These are phyloP conservation scores for Trichoderma asperelloides DNA, from an alignment of 495 filamentous ascomycete species.

Conservation along the genomic window DNA sequence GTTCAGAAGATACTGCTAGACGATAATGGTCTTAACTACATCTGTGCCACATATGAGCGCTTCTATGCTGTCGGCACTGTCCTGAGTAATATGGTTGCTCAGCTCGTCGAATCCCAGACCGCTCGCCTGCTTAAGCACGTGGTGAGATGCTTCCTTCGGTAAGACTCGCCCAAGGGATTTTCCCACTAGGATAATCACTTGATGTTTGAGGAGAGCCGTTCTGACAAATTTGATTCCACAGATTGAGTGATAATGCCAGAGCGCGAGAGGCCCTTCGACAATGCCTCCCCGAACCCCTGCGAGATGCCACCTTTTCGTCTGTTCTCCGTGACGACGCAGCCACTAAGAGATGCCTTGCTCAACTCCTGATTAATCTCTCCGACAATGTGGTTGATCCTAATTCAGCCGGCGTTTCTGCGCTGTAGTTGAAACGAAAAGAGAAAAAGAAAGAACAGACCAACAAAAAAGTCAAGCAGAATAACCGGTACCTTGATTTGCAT, in stretches of 20 bases:
- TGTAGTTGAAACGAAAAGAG: background rate
- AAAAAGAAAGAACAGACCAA: background rate
- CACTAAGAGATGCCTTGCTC: conserved; percentile 94
- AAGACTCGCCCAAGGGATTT: conserved; percentile 19
- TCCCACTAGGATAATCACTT: background rate
- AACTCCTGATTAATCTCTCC: conserved; percentile 92
- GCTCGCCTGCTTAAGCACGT: conserved; percentile 95
- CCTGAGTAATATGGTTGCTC: conserved; percentile 95
- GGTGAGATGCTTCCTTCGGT: conserved; percentile 93
- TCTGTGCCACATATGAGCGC: conserved; percentile 98
- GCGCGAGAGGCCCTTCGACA: conserved; percentile 92
- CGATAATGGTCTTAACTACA: conserved; percentile 95
- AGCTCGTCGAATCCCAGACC: conserved; percentile 95
- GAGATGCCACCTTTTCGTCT: conserved; percentile 92
- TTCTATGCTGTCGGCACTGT: conserved; percentile 99
- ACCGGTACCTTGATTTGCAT: background rate
- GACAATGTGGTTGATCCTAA: conserved; percentile 71
- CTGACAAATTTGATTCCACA: conserved; percentile 25
- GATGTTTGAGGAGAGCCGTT: background rate
- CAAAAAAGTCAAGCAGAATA: background rate
- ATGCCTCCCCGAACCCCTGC: conserved; percentile 92
- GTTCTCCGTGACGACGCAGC: conserved; percentile 96
- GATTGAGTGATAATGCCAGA: conserved; percentile 90
- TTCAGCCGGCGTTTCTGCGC: conserved; percentile 45
- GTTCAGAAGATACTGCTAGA: conserved; percentile 99